Percentiles rank a stretch among this genome's conserved stretches.
Evolutionary conservation across 139 green algal genomes (phyloP).

Genomic region (Cymbomonas tetramitiformis): DNA sequence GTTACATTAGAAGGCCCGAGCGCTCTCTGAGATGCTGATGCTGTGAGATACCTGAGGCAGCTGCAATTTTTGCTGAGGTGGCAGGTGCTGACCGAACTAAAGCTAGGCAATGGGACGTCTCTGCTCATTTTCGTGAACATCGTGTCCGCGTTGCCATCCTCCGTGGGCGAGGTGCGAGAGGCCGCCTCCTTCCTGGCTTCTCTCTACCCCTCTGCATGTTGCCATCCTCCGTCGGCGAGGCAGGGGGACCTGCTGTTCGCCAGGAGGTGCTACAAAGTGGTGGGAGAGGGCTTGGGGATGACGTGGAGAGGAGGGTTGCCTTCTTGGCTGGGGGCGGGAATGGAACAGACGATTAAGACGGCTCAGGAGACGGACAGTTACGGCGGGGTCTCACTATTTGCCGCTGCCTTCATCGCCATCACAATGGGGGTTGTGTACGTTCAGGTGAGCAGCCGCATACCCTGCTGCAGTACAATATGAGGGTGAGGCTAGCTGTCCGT

Average conservation of each 20-base stretch:
- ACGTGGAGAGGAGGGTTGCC: background rate
- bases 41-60: no score
- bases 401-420: conserved; percentile 67
- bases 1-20: no score
- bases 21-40: no score
- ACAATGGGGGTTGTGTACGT: conserved; percentile 95
- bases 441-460: no score
- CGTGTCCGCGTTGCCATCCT: conserved; percentile 66
- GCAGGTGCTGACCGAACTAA: conserved; percentile 84
- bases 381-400: conserved; percentile 43
- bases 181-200: no score
- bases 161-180: conserved; percentile 51
- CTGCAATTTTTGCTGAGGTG: no score
- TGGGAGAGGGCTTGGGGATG: background rate
- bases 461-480: no score
- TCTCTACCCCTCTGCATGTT: no score
- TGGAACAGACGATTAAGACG: background rate
- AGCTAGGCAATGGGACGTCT: conserved; percentile 94
- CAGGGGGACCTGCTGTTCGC: no score
- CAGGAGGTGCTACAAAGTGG: no score
- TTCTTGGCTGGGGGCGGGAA: conserved; percentile 18
- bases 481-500: no score
- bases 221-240: no score
- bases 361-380: background rate
- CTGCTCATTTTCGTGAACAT: conserved; percentile 97